Evolutionary conservation across 148 eudicot species (phyloP), one percentile per base, ranked within the genome.

Genomic region (Cornus controversa): DNA sequence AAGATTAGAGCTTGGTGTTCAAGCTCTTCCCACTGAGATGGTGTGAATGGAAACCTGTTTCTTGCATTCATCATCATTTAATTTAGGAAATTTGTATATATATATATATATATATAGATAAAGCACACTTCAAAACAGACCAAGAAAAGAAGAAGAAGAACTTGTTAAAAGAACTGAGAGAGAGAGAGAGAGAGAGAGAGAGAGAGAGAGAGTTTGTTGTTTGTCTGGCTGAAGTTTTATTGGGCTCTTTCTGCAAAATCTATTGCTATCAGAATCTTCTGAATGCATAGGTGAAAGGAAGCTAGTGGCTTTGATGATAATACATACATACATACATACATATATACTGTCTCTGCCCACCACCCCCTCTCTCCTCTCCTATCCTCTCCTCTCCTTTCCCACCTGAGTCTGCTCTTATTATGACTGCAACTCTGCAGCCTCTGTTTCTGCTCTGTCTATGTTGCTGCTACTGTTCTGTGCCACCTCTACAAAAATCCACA

Each of bases 21-120:
- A 20, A 87, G 75, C 34, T 87, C 90, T 73, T 80, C 45, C 90
- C 85, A 78, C 78, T 87, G 90, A 16, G 60, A 77, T 82, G 77
- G 82, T 60, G 85, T 86, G 74, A 86, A 86, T 34, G 66, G 31
- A 60, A 5, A 74, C 62, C 62, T 71, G 40, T 47, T 78, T 77
- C 76, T 81, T 76, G 53, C 80, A 42, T 53, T n/a, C 47, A 66
- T 67, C 78, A 84, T 84, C 71, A 24, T 77, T 50, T 15, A 4
- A 42, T 40, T 40, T 29, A n/a, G n/a, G n/a, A n/a, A n/a, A n/a
- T n/a, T n/a, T n/a, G n/a, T n/a, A n/a, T n/a, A n/a, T n/a, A n/a
- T n/a, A n/a, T n/a, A n/a, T n/a, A n/a, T n/a, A n/a, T n/a, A n/a
- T n/a, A n/a, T 14, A 8, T 64, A 29, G 7, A 29, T 22, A 66